Evolutionary conservation across 192 early-diverging fungal genomes (phyloP), one percentile per base, ranked within the genome.

Genomic region (Coemansia sp.): DNA sequence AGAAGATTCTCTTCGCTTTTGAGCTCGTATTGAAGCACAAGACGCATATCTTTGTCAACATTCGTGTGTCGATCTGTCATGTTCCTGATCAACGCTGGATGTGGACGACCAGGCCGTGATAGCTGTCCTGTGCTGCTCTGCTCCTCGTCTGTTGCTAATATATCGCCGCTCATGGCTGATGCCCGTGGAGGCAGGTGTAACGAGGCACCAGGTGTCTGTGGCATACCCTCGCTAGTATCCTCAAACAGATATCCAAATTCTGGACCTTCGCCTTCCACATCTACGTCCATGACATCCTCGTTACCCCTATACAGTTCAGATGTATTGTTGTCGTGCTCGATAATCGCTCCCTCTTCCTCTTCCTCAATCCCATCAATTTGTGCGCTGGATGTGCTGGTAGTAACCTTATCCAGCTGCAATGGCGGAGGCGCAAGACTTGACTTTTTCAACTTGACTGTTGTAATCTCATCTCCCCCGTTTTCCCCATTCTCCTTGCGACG

Each of bases 11-110:
- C 73, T 55, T 81, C 78, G 24, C 67, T 61, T 50, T 62, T 61
- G 22, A 81, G 74, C 58, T 81, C 78, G 47, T 69, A 63, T 51
- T 81, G 78, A 41, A 81, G 47, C 8, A 71, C 78, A 8, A 81
- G 31, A 2, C 78, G 73, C 78, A 81, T 81, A 44, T 81, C 78
- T 22, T 54, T 44, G 54, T 63, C 54, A 5, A 49, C 38, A 8
- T 57, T 51, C 2, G 54, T 9, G n/a, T 62, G 67, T 4, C 16
- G 54, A 21, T 63, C 67, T 18, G 56, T 21, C 30, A 58, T 56
- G 49, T 44, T 56, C 21, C 65, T 60, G 14, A 68, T 63, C 25
- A 68, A 41, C 7, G 54, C 66, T 2, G 73, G 66, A 21, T 74
- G 73, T 27, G 73, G 68, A 19, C 60, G 58, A 4, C 27, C 49